Evolutionary conservation across 2,329 filamentous ascomycete species (phyloP).

Genomic region (Verticillium albo-atrum): DNA sequence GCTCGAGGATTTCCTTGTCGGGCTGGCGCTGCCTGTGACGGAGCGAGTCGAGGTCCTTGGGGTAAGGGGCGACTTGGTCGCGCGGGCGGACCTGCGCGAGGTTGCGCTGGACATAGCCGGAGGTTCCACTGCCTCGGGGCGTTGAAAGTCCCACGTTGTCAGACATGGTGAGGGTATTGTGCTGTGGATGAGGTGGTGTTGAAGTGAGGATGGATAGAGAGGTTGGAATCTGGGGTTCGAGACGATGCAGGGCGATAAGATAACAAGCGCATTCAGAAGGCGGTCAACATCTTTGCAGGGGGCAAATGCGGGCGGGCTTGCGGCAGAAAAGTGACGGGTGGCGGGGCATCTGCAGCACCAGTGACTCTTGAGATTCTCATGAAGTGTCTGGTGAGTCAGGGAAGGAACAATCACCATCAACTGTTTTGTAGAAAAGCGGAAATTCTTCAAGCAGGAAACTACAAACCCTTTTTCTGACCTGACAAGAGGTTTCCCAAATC

Average conservation of each 20-base stretch:
- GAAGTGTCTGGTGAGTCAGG: not conserved
- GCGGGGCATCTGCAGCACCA: not conserved
- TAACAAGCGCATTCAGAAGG: not conserved
- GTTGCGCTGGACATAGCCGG: slow-evolving; percentile 96
- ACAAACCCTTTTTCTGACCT: not conserved
- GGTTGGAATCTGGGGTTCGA: not conserved
- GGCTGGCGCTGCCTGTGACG: slow-evolving; percentile 78
- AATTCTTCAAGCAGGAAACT: not conserved
- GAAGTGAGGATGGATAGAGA: not conserved
- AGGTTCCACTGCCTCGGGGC: slow-evolving; percentile 90
- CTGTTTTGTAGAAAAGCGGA: not conserved
- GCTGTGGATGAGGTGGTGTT: not conserved
- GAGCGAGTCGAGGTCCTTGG: slow-evolving; percentile 62
- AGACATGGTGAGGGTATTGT: slow-evolving; percentile 59
- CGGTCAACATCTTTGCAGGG: not conserved
- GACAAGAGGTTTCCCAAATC: too few relatives aligned
- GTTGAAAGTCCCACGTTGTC: slow-evolving; percentile 96
- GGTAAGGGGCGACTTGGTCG: slow-evolving; percentile 75
- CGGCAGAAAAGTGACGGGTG: slow-evolving; percentile 1
- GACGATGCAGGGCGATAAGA: not conserved
- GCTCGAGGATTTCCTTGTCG: slow-evolving; percentile 88
- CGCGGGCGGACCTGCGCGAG: slow-evolving; percentile 82
- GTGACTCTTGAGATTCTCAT: slow-evolving; percentile 2
- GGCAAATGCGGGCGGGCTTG: not conserved
- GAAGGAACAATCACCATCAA: not conserved